phyloP scores from a whole-genome alignment of 306 rosid species.

The cucumber (Cucumis sativus) region DNA sequence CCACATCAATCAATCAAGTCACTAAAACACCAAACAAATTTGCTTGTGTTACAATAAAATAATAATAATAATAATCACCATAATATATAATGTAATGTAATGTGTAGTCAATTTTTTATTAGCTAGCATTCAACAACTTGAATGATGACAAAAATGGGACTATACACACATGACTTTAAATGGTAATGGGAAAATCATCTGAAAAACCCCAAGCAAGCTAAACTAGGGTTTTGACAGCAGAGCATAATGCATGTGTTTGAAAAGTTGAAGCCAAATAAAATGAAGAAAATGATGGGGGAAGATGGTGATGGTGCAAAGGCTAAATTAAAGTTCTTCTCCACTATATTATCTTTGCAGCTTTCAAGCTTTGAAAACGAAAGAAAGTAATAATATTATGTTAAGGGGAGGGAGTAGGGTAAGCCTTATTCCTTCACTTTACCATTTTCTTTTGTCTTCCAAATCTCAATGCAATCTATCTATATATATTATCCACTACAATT shows the following conservation, averaged over 20 bases:
- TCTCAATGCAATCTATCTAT: background rate
- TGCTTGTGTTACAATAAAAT: background rate
- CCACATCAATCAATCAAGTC: background rate
- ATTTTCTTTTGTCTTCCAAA: background rate
- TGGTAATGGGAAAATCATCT: background rate
- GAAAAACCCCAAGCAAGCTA: background rate
- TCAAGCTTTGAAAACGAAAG: background rate
- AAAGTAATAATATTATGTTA: background rate
- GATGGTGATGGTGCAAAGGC: background rate
- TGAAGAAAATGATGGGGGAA: background rate
- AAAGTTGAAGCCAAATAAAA: background rate
- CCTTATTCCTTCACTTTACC: background rate
- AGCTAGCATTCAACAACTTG: background rate
- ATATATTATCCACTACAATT: background rate
- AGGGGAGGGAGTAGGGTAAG: background rate
- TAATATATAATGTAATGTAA: background rate
- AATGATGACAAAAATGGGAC: background rate
- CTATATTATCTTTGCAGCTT: background rate
- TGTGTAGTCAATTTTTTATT: background rate
- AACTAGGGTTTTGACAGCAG: conserved; percentile 1
- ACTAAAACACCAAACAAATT: background rate
- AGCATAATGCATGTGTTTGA: background rate
- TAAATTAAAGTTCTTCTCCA: background rate
- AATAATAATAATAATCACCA: background rate
- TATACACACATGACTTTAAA: background rate